A percentile compares a stretch with the other conserved stretches of the same genome.
phyloP scores from a whole-genome alignment of 306 rosid genomes.

The Sechiopsis laciniata region DNA sequence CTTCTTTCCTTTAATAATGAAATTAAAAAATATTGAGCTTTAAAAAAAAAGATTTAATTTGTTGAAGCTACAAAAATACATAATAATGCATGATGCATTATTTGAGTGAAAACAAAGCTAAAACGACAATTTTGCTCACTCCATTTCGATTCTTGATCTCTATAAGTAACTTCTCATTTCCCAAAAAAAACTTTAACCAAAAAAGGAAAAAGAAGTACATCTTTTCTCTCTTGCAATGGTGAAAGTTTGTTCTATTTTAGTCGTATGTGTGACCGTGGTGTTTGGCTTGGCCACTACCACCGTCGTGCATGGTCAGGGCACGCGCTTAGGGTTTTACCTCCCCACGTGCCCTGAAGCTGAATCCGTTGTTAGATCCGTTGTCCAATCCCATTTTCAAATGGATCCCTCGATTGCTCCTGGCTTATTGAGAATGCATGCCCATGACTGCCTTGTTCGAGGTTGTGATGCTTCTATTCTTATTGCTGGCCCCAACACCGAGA shows the following conservation, averaged over 20 bases:
- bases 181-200: neutral
- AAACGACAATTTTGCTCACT: constrained; percentile 18
- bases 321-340: neutral
- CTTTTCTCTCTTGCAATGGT: neutral
- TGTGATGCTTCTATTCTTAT: constrained; percentile 21
- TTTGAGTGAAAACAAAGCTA: neutral
- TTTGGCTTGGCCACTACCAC: neutral
- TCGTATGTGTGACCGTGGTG: neutral
- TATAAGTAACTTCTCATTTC: constrained; percentile 1
- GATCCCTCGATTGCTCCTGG: constrained; percentile 16
- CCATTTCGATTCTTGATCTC: neutral
- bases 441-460: constrained; percentile 21
- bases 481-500: neutral
- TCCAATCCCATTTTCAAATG: neutral
- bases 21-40: too few species aligned
- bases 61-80: neutral
- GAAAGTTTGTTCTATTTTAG: neutral
- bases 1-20: too few species aligned
- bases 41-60: too few species aligned
- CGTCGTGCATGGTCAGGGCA: constrained; percentile 7
- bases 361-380: neutral
- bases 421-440: constrained; percentile 14
- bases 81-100: neutral
- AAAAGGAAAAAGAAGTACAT: neutral
- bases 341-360: neutral